phyloP scores from a whole-genome alignment of 257 asterid species.

The Lycium ferocissimum region DNA sequence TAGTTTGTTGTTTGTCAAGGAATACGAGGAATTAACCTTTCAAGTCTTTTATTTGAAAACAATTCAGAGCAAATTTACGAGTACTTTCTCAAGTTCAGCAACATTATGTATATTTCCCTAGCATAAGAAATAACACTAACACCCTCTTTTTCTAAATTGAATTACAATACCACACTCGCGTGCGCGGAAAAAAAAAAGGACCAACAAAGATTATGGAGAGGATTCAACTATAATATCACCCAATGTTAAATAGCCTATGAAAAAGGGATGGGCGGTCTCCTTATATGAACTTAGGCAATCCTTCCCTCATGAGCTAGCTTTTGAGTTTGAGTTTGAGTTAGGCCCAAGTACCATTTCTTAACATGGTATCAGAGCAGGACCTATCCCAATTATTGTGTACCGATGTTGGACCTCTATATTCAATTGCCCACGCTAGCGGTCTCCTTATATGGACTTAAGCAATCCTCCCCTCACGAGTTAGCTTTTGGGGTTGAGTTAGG shows the following conservation, averaged over 20 bases:
- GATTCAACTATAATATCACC: slow-evolving; percentile 7
- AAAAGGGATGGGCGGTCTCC: too few relatives aligned
- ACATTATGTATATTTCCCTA: not conserved
- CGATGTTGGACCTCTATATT: too few relatives aligned
- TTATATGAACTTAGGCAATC: not conserved
- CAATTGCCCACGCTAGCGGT: too few relatives aligned
- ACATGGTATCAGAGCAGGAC: too few relatives aligned
- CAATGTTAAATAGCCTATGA: not conserved
- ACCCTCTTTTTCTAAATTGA: not conserved
- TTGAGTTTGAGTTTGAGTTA: too few relatives aligned
- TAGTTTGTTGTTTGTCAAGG: not conserved
- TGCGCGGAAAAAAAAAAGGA: not conserved
- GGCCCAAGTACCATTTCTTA: too few relatives aligned
- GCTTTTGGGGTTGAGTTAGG: too few relatives aligned
- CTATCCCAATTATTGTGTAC: too few relatives aligned
- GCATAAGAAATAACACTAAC: not conserved
- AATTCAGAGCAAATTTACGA: not conserved
- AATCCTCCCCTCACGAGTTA: too few relatives aligned
- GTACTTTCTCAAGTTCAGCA: slow-evolving; percentile 11
- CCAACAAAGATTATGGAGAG: not conserved
- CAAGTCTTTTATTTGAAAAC: not conserved
- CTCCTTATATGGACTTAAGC: too few relatives aligned
- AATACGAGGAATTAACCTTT: not conserved
- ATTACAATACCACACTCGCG: not conserved
- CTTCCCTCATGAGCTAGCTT: not conserved